These are phyloP conservation scores for Salix arbutifolia DNA, from an alignment of 345 rosid species.

Conservation along the genomic window DNA sequence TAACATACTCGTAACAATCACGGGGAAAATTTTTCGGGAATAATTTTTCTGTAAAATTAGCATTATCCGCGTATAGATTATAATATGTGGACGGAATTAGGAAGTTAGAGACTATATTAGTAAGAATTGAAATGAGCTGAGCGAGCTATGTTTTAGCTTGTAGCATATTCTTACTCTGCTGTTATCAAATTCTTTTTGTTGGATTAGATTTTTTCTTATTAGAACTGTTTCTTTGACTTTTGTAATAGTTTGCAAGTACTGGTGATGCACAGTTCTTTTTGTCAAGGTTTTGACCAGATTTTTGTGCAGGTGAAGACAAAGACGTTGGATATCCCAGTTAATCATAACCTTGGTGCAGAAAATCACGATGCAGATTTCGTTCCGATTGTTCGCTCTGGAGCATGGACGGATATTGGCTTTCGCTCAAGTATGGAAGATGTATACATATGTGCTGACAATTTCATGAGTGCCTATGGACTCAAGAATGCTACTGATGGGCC, in stretches of 20 bases:
- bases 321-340: constrained; percentile 37
- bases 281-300: constrained; percentile 15
- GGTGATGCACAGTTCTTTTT: not conserved
- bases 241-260: not conserved
- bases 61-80: not conserved
- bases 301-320: constrained; percentile 56
- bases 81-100: not conserved
- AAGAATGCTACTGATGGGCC: constrained; percentile 41
- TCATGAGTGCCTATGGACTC: constrained; percentile 48
- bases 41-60: not conserved
- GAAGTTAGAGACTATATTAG: not conserved
- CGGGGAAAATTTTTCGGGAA: not conserved
- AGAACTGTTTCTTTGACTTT: not conserved
- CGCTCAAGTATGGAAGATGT: constrained; percentile 86
- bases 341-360: constrained; percentile 34
- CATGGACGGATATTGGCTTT: constrained; percentile 67
- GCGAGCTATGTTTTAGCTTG: not conserved
- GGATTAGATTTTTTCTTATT: not conserved
- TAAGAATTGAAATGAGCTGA: not conserved
- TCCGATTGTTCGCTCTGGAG: constrained; percentile 77
- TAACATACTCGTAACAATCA: not conserved
- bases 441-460: constrained; percentile 57
- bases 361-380: constrained; percentile 40
- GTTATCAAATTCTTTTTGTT: not conserved
- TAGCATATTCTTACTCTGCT: not conserved